These are phyloP conservation scores for Filosporella fistucella DNA, from an alignment of 495 filamentous ascomycete genomes.

Conservation along the genomic window DNA sequence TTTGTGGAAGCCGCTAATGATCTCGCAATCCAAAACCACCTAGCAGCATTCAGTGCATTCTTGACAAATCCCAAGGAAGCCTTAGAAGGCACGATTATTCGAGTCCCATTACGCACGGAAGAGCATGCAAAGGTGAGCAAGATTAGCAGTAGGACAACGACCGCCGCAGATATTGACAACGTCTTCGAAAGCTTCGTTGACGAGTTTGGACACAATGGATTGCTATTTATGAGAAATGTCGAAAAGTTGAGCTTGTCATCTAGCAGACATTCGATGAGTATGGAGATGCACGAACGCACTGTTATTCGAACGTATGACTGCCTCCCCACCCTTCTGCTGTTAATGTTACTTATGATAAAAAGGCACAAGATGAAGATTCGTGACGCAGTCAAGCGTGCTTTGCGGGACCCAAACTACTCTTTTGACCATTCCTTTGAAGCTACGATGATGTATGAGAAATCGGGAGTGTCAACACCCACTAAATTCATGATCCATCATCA, in stretches of 20 bases:
- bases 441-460: constrained; percentile 7
- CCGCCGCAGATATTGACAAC: constrained; percentile 22
- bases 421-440: constrained; percentile 20
- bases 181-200: constrained; percentile 28
- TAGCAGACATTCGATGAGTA: constrained; percentile 21
- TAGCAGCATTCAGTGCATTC: constrained; percentile 28
- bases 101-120: constrained; percentile 35
- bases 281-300: constrained; percentile 14
- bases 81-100: constrained; percentile 35
- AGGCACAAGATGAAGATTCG: constrained; percentile 18
- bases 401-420: constrained; percentile 1
- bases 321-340: neutral
- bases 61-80: constrained; percentile 9
- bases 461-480: neutral
- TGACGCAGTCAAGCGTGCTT: constrained; percentile 7
- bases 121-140: constrained; percentile 29
- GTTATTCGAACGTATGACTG: constrained; percentile 13
- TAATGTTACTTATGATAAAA: constrained; percentile 3
- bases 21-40: constrained; percentile 31
- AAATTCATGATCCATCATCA: constrained; percentile 28
- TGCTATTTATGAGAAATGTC: constrained; percentile 36
- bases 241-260: constrained; percentile 26
- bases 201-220: constrained; percentile 28
- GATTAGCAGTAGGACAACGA: constrained; percentile 23
- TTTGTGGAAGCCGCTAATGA: constrained; percentile 26